These are phyloP conservation scores for Russula emetica DNA, from an alignment of 768 basidiomycete genomes.

Conservation along the genomic window DNA sequence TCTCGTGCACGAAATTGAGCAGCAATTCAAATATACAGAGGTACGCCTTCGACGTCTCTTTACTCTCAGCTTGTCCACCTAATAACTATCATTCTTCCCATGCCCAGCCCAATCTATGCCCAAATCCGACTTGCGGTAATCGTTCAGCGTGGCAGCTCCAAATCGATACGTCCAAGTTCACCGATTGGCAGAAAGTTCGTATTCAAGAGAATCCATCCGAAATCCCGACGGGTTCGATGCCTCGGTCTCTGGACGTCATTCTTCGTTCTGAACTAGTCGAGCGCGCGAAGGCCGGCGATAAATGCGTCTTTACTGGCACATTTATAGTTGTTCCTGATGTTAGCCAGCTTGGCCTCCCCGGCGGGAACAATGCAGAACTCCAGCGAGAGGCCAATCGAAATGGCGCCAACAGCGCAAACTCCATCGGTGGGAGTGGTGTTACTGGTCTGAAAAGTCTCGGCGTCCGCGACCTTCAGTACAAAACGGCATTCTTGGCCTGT, in stretches of 20 bases:
- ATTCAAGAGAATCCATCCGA: conserved; percentile 99
- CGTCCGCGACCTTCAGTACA: conserved; percentile 94
- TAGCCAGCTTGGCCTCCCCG: conserved; percentile 89
- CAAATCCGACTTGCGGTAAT: conserved; percentile 92
- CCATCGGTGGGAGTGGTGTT: conserved; percentile 75
- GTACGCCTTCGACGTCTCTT: conserved; percentile 38
- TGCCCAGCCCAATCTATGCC: conserved; percentile 81
- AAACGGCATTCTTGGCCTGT: conserved; percentile 96
- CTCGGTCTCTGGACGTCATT: conserved; percentile 92
- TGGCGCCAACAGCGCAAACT: conserved; percentile 54
- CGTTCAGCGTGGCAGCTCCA: conserved; percentile 87
- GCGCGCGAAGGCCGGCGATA: conserved; percentile 98
- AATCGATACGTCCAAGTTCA: conserved; percentile 94
- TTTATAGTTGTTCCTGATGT: conserved; percentile 99
- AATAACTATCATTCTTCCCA: not conserved
- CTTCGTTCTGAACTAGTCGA: conserved; percentile 94
- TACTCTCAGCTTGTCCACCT: not conserved
- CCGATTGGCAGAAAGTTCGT: conserved; percentile 98
- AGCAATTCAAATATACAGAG: conserved; percentile 99
- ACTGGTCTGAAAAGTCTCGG: conserved; percentile 92
- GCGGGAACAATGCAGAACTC: conserved; percentile 87
- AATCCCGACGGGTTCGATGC: conserved; percentile 98
- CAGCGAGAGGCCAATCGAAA: conserved; percentile 77
- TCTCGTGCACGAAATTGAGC: conserved; percentile 88
- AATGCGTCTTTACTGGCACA: conserved; percentile 95